Evolutionary conservation across 371 early-diverging fungal species (phyloP).

Genomic region (Massospora cicadina): DNA sequence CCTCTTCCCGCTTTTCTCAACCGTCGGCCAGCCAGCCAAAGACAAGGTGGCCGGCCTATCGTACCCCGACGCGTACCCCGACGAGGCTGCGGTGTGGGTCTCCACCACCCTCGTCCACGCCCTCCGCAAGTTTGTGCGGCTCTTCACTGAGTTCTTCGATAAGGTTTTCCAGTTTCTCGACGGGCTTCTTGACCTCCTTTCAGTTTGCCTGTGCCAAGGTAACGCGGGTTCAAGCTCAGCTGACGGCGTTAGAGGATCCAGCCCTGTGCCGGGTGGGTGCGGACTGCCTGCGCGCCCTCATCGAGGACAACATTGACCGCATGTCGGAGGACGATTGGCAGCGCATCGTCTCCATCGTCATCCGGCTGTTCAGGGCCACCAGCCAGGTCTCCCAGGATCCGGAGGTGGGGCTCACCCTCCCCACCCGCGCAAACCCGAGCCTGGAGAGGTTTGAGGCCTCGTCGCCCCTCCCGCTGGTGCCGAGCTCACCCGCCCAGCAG

Average conservation of each 20-base stretch:
- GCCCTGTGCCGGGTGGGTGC: slow-evolving; percentile 77
- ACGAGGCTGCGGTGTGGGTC: slow-evolving; percentile 32
- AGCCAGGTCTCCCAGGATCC: neutral
- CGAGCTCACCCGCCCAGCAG: slow-evolving; percentile 14
- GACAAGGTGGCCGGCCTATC: slow-evolving; percentile 1
- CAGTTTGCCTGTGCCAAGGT: slow-evolving; percentile 66
- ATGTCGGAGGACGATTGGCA: slow-evolving; percentile 52
- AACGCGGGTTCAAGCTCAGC: slow-evolving; percentile 3
- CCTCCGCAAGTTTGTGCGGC: slow-evolving; percentile 63
- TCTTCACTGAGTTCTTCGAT: slow-evolving; percentile 61
- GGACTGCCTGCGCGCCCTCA: slow-evolving; percentile 71
- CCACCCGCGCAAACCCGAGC: neutral
- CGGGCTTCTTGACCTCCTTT: slow-evolving; percentile 56
- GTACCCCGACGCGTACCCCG: slow-evolving; percentile 12
- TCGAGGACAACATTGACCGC: slow-evolving; percentile 52
- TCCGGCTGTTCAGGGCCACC: slow-evolving; percentile 33
- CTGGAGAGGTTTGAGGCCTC: slow-evolving; percentile 21
- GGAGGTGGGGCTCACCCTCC: neutral
- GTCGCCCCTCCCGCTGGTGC: slow-evolving; percentile 46
- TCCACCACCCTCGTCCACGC: slow-evolving; percentile 61
- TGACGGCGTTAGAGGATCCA: slow-evolving; percentile 43
- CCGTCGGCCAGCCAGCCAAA: slow-evolving; percentile 18
- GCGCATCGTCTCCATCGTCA: slow-evolving; percentile 41
- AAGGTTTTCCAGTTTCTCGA: slow-evolving; percentile 45
- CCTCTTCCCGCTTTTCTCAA: slow-evolving; percentile 65